Conservation (phyloP, 805 yeast genomes). For the Alloascoidea africana region DNA sequence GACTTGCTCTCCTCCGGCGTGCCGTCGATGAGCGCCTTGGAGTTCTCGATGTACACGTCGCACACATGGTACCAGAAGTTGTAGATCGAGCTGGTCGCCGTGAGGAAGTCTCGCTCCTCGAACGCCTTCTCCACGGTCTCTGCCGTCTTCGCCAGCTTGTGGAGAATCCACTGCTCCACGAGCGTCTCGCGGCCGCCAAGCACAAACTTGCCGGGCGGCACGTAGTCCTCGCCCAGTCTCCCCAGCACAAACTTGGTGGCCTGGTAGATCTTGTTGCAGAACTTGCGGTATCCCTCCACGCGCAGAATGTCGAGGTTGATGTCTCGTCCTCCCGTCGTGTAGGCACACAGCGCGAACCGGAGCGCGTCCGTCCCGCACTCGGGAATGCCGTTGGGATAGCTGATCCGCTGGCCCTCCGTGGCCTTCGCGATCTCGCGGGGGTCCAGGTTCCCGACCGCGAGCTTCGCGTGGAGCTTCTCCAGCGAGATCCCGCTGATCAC, state of each 20-base stretch:
- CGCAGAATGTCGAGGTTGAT: constrained; percentile 91
- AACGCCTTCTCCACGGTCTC: constrained; percentile 47
- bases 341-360: constrained; percentile 96
- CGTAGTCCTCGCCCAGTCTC: constrained; percentile 80
- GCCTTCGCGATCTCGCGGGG: constrained; percentile 82
- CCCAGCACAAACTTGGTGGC: constrained; percentile 94
- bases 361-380: constrained; percentile 99
- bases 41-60: constrained; percentile 96
- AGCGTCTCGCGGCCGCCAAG: constrained; percentile 71
- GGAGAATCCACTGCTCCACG: constrained; percentile 94
- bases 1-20: constrained; percentile 69
- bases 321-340: constrained; percentile 97
- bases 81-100: constrained; percentile 75
- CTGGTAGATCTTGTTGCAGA: constrained; percentile 98
- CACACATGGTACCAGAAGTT: constrained; percentile 91
- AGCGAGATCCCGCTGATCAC: constrained; percentile 82
- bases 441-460: constrained; percentile 72
- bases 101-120: constrained; percentile 80
- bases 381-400: constrained; percentile 95
- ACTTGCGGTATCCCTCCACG: constrained; percentile 98
- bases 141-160: constrained; percentile 62
- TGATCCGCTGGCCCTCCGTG: constrained; percentile 68
- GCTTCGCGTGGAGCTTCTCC: constrained; percentile 63
- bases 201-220: constrained; percentile 52
- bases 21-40: constrained; percentile 90